A percentile compares a stretch with the other conserved stretches of the same genome.
Conservation (phyloP, 176 grass and related monocot species). For the Typha latifolia region DNA sequence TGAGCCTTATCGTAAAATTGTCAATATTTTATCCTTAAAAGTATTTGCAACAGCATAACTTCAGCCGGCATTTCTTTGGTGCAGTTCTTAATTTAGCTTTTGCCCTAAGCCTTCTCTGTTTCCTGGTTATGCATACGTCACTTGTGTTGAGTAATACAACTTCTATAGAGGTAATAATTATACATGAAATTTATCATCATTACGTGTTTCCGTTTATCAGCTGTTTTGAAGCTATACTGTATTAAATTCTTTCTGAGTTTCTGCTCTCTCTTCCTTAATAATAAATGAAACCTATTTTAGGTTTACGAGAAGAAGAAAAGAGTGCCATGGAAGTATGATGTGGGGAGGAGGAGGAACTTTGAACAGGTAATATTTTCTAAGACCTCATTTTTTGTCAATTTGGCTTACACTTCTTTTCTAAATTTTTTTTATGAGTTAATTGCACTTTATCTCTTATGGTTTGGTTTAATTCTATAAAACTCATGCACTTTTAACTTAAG, state of each 20-base stretch:
- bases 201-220: background rate
- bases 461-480: too few species aligned
- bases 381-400: background rate
- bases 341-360: conserved; percentile 77
- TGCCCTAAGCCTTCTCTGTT: conserved; percentile 76
- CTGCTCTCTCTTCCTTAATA: background rate
- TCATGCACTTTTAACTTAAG: too few species aligned
- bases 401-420: conserved; percentile 7
- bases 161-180: conserved; percentile 66
- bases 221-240: background rate
- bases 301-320: conserved; percentile 60
- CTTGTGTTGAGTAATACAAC: conserved; percentile 64
- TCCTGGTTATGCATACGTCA: conserved; percentile 56
- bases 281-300: conserved; percentile 35
- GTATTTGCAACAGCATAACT: background rate
- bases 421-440: background rate
- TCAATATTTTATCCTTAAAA: background rate
- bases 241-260: background rate
- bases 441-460: too few species aligned
- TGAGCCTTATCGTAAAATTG: conserved; percentile 25
- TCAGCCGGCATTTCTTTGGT: conserved; percentile 16
- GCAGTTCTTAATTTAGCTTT: conserved; percentile 90
- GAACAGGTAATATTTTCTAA: conserved; percentile 44
- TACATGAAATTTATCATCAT: background rate
- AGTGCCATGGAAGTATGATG: conserved; percentile 55